phyloP scores from a whole-genome alignment of 345 rosid species.

The Laguncularia racemosa region DNA sequence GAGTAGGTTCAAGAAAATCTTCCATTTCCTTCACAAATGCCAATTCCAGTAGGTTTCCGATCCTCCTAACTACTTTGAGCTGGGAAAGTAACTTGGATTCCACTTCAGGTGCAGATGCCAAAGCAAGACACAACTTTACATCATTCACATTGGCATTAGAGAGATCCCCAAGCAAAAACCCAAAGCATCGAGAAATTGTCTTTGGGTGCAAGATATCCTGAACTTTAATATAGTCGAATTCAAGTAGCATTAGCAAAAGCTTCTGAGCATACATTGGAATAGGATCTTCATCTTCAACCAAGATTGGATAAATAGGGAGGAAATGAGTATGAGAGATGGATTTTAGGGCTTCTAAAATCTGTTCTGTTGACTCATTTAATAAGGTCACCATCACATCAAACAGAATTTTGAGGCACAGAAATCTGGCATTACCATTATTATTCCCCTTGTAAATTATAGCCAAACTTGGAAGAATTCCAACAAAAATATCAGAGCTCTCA shows the following conservation, averaged over 20 bases:
- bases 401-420: slow-evolving; percentile 80
- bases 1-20: slow-evolving; percentile 90
- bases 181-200: slow-evolving; percentile 84
- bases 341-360: slow-evolving; percentile 48
- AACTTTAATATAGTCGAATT: slow-evolving; percentile 58
- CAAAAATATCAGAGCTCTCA: slow-evolving; percentile 45
- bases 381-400: slow-evolving; percentile 74
- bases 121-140: slow-evolving; percentile 82
- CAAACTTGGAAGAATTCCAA: slow-evolving; percentile 78
- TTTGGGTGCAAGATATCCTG: slow-evolving; percentile 70
- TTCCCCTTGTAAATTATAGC: slow-evolving; percentile 74
- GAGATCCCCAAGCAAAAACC: slow-evolving; percentile 83
- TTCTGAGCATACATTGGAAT: slow-evolving; percentile 95
- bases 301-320: slow-evolving; percentile 88
- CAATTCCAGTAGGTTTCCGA: slow-evolving; percentile 84
- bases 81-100: slow-evolving; percentile 83
- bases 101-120: slow-evolving; percentile 95
- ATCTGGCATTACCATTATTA: slow-evolving; percentile 91
- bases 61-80: slow-evolving; percentile 69
- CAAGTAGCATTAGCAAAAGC: slow-evolving; percentile 92
- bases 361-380: slow-evolving; percentile 53
- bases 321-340: slow-evolving; percentile 72
- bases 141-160: slow-evolving; percentile 84
- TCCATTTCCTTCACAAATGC: slow-evolving; percentile 90
- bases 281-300: slow-evolving; percentile 96